Base-by-base conservation (phyloP, 2,329 filamentous ascomycete species). In the Endoconidiophora polonica region DNA sequence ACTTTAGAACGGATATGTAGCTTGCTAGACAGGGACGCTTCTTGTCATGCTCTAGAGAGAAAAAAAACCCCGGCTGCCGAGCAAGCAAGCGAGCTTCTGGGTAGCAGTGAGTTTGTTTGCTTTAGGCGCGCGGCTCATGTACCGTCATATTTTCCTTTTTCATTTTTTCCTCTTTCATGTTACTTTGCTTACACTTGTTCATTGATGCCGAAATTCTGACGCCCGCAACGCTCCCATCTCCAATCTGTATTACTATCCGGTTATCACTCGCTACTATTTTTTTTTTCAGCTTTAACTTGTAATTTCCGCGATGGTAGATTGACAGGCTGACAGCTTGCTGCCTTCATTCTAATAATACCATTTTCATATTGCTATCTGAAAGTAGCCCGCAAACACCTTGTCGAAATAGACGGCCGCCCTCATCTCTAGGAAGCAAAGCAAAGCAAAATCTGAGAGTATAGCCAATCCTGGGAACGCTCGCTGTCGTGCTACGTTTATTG, bases 341-440 rank as follows among this genome's bases (percentile, higher is more conserved):
- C 69, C 52, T 71, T 72, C 26, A 33, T 33, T 18, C 26, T 9
- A 10, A 33, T 9, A 1, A 29, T 33, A 33, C 12, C 3, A 10
- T 33, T 33, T 9, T 33, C 12, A 33, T 33, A 33, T 10, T 10
- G 26, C 26, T 33, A 33, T 33, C 7, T 33, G 7, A 33, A 9
- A 33, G 26, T 33, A 10, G 2, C 5, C 26, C 26, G 26, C 7
- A 33, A 33, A 33, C 26, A 10, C 26, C 26, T 33, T 33, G 12
- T 10, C 26, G 12, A 33, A 10, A 33, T 33, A 33, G 26, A 33
- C 12, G 12, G 26, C 26, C 26, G 12, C 26, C 26, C 16, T 5
- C 26, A 3, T 9, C 26, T 33, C 26, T 33, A 9, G 12, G 26
- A 10, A 33, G 7, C 26, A 10, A 33, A 33, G 5, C 12, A 33